Percentiles rank a stretch among this genome's conserved stretches.
Evolutionary conservation across 2,329 filamentous ascomycete genomes (phyloP).

Genomic region (Claviceps citrina): DNA sequence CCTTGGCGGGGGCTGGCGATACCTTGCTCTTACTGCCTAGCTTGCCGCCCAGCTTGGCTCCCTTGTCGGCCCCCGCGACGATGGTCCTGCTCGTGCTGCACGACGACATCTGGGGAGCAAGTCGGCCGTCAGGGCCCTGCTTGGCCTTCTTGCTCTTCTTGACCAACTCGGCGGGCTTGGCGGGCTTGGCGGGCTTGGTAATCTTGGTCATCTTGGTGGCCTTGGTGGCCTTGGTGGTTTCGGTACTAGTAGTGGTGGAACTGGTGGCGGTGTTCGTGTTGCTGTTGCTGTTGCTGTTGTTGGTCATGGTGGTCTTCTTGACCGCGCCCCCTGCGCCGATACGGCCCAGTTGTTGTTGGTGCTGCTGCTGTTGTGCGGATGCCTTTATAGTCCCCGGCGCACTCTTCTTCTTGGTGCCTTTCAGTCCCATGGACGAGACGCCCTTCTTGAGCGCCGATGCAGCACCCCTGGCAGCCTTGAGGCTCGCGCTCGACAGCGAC

Average conservation of each 20-base stretch:
- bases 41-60: slow-evolving; percentile 4
- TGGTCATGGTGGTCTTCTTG: slow-evolving; percentile 13
- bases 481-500: slow-evolving; percentile 19
- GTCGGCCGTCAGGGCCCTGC: slow-evolving; percentile 4
- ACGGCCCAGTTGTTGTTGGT: too few relatives aligned
- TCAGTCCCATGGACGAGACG: slow-evolving; percentile 9
- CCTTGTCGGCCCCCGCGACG: slow-evolving; percentile 5
- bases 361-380: slow-evolving; percentile 12
- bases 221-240: too few relatives aligned
- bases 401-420: slow-evolving; percentile 13
- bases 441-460: slow-evolving; percentile 23
- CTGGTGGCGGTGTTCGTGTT: slow-evolving; percentile 5
- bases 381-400: neutral
- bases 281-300: neutral
- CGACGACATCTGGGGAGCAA: slow-evolving; percentile 4
- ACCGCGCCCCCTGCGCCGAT: slow-evolving; percentile 13
- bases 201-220: too few relatives aligned
- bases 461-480: slow-evolving; percentile 23
- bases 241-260: too few relatives aligned
- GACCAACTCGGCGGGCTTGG: too few relatives aligned
- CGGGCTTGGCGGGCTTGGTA: too few relatives aligned
- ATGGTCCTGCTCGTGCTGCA: slow-evolving; percentile 9
- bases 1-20: neutral
- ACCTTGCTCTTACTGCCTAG: slow-evolving; percentile 1
- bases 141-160: slow-evolving; percentile 8